These are phyloP conservation scores for Alternaria sp. DNA, from an alignment of 2,329 filamentous ascomycete species.

Conservation along the genomic window DNA sequence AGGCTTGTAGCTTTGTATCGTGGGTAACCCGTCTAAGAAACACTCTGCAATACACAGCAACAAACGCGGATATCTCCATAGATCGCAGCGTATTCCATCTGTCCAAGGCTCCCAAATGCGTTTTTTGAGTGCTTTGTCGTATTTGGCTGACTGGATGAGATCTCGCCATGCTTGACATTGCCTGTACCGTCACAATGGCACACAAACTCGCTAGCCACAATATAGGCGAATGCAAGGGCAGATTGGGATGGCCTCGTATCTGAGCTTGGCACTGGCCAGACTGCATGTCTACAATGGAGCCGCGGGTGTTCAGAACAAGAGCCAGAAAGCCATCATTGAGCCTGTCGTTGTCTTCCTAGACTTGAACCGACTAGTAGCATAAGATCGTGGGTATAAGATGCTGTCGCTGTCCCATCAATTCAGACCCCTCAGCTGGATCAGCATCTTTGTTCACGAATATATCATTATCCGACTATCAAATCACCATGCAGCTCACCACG, in stretches of 20 bases:
- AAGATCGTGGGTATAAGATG: constrained; percentile 14
- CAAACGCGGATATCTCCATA: background rate
- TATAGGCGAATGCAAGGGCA: constrained; percentile 12
- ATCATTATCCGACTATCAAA: background rate
- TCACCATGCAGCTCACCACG: constrained; percentile 27
- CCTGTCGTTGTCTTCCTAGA: background rate
- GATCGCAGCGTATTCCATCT: background rate
- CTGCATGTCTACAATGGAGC: constrained; percentile 5
- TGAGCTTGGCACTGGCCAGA: constrained; percentile 7
- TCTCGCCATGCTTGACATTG: background rate
- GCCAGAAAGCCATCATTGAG: background rate
- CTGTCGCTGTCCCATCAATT: background rate
- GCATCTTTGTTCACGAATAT: background rate
- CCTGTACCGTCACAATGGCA: constrained; percentile 1
- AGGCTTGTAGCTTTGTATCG: background rate
- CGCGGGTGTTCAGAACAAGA: constrained; percentile 1
- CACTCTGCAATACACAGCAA: background rate
- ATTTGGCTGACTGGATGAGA: background rate
- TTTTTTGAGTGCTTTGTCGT: background rate
- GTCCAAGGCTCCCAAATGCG: background rate
- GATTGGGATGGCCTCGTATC: constrained; percentile 16
- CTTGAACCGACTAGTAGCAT: background rate
- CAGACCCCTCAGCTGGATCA: background rate
- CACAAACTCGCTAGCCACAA: constrained; percentile 9
- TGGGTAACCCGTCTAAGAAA: background rate